Percentiles rank a stretch among this genome's conserved stretches.
phyloP scores from a whole-genome alignment of 371 early-diverging fungal species.

The Mortierella polycephala region DNA sequence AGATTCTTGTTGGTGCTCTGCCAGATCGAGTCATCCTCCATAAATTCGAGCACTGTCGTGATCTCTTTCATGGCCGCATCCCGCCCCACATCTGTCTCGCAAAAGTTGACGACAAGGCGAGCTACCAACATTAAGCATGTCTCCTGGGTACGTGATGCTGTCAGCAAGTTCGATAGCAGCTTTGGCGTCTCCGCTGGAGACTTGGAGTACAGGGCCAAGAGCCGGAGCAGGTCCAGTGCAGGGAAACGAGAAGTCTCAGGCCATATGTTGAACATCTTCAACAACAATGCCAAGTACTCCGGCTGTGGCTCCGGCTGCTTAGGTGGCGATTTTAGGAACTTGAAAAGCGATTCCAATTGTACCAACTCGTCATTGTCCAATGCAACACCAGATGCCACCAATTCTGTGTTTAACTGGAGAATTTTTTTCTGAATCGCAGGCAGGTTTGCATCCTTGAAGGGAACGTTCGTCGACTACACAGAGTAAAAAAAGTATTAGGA shows the following conservation, averaged over 20 bases:
- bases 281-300: conserved; percentile 34
- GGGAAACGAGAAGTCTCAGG: conserved; percentile 81
- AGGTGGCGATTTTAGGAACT: conserved; percentile 58
- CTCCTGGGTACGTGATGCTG: conserved; percentile 40
- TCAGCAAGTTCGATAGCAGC: conserved; percentile 26
- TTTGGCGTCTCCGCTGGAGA: conserved; percentile 41
- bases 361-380: conserved; percentile 56
- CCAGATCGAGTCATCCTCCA: conserved; percentile 47
- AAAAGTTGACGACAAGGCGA: conserved; percentile 54
- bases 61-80: conserved; percentile 35
- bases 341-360: conserved; percentile 49
- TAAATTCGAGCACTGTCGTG: conserved; percentile 23
- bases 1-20: conserved; percentile 49
- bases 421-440: conserved; percentile 81
- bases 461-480: conserved; percentile 62
- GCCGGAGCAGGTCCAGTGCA: conserved; percentile 85
- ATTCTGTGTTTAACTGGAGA: conserved; percentile 66
- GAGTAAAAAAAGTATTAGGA: neutral
- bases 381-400: conserved; percentile 14
- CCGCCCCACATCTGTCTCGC: conserved; percentile 40
- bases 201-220: conserved; percentile 65
- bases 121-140: conserved; percentile 54
- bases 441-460: conserved; percentile 79
- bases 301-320: conserved; percentile 39
- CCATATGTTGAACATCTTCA: conserved; percentile 66